These are phyloP conservation scores for Rugonectria rugulosa DNA, from an alignment of 2,329 filamentous ascomycete species.

Conservation along the genomic window DNA sequence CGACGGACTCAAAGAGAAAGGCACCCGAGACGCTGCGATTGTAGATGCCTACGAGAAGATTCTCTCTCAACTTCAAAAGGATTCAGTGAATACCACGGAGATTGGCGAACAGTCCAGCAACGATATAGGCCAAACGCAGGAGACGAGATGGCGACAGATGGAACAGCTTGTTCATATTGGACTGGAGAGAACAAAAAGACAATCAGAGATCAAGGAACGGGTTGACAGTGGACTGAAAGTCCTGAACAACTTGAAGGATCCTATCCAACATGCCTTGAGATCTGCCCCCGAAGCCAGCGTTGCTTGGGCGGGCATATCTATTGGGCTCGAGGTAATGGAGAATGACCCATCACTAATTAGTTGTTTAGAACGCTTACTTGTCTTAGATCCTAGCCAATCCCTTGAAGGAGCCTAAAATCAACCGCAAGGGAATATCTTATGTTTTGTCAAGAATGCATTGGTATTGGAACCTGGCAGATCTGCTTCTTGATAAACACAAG, in stretches of 20 bases:
- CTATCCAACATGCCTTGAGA: conserved; percentile 39
- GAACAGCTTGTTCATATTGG: conserved; percentile 39
- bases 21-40: conserved; percentile 18
- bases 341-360: background rate
- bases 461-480: conserved; percentile 45
- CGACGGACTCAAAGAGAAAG: conserved; percentile 21
- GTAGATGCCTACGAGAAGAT: conserved; percentile 33
- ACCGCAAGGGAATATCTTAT: conserved; percentile 45
- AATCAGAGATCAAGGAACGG: conserved; percentile 34
- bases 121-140: conserved; percentile 12
- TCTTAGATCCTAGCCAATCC: conserved; percentile 33
- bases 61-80: too few species aligned
- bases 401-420: conserved; percentile 30
- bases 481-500: conserved; percentile 37
- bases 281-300: conserved; percentile 44
- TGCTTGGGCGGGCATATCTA: conserved; percentile 47
- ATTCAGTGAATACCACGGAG: too few species aligned
- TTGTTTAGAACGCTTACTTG: too few species aligned
- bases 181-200: conserved; percentile 35
- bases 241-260: conserved; percentile 33
- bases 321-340: conserved; percentile 42
- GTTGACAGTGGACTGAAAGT: conserved; percentile 35
- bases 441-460: conserved; percentile 48
- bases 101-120: too few species aligned
- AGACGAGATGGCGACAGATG: conserved; percentile 37